These are phyloP conservation scores for Emergomyces pasteurianus DNA, from an alignment of 2,329 filamentous ascomycete species.

Conservation along the genomic window DNA sequence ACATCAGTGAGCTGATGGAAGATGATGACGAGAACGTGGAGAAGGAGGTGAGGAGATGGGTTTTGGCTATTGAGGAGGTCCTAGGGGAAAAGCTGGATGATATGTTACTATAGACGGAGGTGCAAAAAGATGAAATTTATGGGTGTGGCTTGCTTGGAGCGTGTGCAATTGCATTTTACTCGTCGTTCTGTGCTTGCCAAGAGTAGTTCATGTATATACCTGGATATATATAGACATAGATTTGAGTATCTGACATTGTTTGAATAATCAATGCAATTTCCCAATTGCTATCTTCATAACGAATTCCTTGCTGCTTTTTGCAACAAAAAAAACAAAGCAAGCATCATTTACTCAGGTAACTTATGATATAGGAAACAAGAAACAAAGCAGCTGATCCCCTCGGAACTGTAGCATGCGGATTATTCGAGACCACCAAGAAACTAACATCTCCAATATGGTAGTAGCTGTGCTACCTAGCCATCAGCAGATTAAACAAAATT, in stretches of 20 bases:
- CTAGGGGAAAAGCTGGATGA: conserved; percentile 82
- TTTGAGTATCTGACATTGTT: neutral
- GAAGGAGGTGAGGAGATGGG: conserved; percentile 79
- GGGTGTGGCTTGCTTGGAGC: neutral
- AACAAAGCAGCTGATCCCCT: neutral
- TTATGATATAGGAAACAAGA: neutral
- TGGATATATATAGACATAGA: neutral
- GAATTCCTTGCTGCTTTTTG: neutral
- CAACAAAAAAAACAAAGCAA: neutral
- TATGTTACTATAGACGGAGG: conserved; percentile 62
- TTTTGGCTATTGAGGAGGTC: conserved; percentile 76
- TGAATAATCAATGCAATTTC: neutral
- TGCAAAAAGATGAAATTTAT: neutral
- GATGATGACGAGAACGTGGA: conserved; percentile 94
- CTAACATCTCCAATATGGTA: neutral
- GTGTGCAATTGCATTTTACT: neutral
- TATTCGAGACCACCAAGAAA: neutral
- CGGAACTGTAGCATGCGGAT: neutral
- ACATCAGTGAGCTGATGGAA: conserved; percentile 90
- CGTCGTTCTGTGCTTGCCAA: neutral
- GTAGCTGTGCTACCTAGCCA: neutral
- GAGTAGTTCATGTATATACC: neutral
- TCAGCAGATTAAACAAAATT: neutral
- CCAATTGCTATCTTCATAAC: neutral
- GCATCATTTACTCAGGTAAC: neutral